Conservation (phyloP, 2,329 filamentous ascomycete genomes). For the Drechslerella coelobrocha region DNA sequence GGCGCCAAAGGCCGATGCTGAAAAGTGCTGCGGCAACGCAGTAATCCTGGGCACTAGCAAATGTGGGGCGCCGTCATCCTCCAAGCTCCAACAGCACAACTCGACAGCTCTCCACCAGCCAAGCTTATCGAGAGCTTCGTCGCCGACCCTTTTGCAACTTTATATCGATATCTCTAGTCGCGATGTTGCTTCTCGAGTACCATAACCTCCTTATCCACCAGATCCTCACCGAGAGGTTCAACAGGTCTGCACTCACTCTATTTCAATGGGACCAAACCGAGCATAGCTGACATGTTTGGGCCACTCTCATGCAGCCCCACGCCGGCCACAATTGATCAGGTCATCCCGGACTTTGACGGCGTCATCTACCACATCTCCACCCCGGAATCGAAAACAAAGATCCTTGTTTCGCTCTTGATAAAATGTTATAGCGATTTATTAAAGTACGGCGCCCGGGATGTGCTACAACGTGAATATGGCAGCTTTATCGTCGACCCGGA, state of each 20-base stretch:
- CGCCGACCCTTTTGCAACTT: neutral
- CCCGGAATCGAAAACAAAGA: constrained; percentile 89
- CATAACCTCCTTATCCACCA: constrained; percentile 98
- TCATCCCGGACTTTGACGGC: constrained; percentile 98
- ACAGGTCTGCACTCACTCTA: constrained; percentile 67
- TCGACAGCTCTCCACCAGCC: constrained; percentile 17
- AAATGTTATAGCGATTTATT: constrained; percentile 93
- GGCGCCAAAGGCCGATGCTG: constrained; percentile 32
- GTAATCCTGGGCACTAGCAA: constrained; percentile 28
- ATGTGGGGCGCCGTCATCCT: constrained; percentile 34
- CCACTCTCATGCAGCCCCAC: constrained; percentile 69
- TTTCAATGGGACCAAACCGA: constrained; percentile 6
- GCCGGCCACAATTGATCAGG: constrained; percentile 91
- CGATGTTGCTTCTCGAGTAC: constrained; percentile 89
- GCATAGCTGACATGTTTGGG: constrained; percentile 52
- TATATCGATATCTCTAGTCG: constrained; percentile 11
- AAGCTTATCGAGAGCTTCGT: constrained; percentile 41
- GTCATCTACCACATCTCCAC: constrained; percentile 99
- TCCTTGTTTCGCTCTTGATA: constrained; percentile 91
- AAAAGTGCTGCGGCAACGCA: constrained; percentile 9
- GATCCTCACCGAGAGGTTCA: constrained; percentile 92
- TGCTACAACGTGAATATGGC: constrained; percentile 93
- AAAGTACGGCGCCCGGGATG: constrained; percentile 87
- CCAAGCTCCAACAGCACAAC: constrained; percentile 16
- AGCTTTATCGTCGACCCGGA: constrained; percentile 87